Base-by-base conservation (phyloP, 2,329 filamentous ascomycete genomes). In the Epichloe amarillans region DNA sequence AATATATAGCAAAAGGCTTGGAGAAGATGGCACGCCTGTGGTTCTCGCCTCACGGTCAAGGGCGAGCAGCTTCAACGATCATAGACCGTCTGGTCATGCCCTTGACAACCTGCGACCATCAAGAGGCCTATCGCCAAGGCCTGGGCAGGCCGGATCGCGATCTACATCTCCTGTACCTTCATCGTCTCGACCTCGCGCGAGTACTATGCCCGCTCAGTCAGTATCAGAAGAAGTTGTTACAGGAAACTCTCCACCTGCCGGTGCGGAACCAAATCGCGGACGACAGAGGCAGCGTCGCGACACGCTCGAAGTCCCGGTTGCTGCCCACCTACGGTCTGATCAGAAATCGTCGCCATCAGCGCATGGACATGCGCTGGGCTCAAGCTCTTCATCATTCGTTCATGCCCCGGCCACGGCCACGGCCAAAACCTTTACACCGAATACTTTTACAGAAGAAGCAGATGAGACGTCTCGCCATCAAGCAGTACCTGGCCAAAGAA, bases 1-100 rank as follows among this genome's bases (percentile, higher is more conserved):
- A 33, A 57, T 60, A 4, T 79, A 72, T 51, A 71, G 69, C 39
- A 59, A 54, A 4, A 56, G 51, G 10, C 61, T 61, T 15, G 63
- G 68, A 23, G 60, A 55, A 6, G 61, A 65, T 10, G 68, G 62
- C 4, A 61, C 61, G 1, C 62, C 62, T 5, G 50, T 61, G 23
- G 60, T 60, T 33, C 50, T 52, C 33, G 51, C 50, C 3, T 53
- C 48, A 2, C 55, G 50, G 14, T 69, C 72, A 4, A 64, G 70
- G 54, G 61, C 64, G 0, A 60, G 63, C 38, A 73, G 71, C 49
- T 68, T 70, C 45, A 60, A 45, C n/a, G 51, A 45, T 23, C 49
- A 33, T n/a, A 19, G 45, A 19, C 39, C 50, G 8, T 51, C 52
- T 2, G 47, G 30, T 2, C 49, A 44, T 23, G 53, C 21, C 12